A percentile compares a stretch with the other conserved stretches of the same genome.
Conservation (phyloP, 2,329 filamentous ascomycete genomes). For the Fusarium sulawesiense region DNA sequence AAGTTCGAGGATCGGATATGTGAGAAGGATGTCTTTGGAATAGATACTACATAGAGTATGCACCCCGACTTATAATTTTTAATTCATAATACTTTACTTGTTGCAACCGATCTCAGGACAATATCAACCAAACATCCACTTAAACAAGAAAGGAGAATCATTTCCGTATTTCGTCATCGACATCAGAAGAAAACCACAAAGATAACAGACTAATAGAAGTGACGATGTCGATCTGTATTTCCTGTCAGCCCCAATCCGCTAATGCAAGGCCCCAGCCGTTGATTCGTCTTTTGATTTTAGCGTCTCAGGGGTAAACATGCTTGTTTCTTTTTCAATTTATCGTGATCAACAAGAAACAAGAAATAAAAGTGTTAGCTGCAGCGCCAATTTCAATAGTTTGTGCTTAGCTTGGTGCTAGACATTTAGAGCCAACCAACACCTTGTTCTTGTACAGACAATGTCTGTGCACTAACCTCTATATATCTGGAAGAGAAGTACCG, state of each 20-base stretch:
- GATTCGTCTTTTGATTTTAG: neutral
- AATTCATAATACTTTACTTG: neutral
- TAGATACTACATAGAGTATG: neutral
- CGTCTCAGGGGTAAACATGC: neutral
- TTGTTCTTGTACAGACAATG: neutral
- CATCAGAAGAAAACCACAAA: neutral
- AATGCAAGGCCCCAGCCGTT: neutral
- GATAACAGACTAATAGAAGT: neutral
- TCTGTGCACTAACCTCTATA: neutral
- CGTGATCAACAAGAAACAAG: constrained; percentile 7
- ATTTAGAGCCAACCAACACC: neutral
- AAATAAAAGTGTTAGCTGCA: neutral
- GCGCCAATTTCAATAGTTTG: neutral
- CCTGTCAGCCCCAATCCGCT: neutral
- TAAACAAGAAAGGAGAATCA: neutral
- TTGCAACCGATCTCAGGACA: no score
- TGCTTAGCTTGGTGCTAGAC: neutral
- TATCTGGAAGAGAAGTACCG: neutral
- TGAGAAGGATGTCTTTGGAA: neutral
- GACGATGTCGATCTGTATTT: constrained; percentile 1
- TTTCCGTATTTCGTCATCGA: neutral
- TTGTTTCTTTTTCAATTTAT: neutral
- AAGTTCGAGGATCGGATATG: neutral
- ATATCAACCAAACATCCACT: no score
- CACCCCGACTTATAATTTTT: neutral